phyloP scores from a whole-genome alignment of 345 rosid genomes.

The Moricandia arvensis region DNA sequence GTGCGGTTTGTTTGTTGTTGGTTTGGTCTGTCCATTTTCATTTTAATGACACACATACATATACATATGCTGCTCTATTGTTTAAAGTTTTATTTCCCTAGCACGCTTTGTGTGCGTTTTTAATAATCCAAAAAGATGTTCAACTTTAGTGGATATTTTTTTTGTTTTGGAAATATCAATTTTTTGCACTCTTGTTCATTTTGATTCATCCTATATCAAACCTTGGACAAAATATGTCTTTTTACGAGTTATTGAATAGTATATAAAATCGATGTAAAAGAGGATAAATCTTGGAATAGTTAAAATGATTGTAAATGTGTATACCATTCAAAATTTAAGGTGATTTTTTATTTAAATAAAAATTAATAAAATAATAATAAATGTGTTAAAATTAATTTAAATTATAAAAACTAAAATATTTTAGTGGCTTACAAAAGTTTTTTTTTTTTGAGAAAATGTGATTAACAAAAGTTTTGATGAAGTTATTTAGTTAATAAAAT shows the following conservation, averaged over 20 bases:
- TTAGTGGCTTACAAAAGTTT: too few relatives aligned
- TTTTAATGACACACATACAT: slow-evolving; percentile 16
- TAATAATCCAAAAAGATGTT: slow-evolving; percentile 20
- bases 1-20: slow-evolving; percentile 41
- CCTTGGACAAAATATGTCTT: slow-evolving; percentile 30
- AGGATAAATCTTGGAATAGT: background rate
- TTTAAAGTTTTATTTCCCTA: background rate
- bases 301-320: too few relatives aligned
- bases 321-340: too few relatives aligned
- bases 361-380: too few relatives aligned
- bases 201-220: slow-evolving; percentile 13
- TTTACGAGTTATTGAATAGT: background rate
- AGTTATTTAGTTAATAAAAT: too few relatives aligned
- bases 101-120: slow-evolving; percentile 34
- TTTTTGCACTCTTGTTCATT: background rate
- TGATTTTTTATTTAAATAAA: too few relatives aligned
- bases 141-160: slow-evolving; percentile 22
- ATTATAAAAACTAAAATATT: too few relatives aligned
- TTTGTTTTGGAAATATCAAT: background rate
- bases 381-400: too few relatives aligned
- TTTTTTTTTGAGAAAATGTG: too few relatives aligned
- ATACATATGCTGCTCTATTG: background rate
- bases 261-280: background rate
- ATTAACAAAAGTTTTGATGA: too few relatives aligned
- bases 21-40: slow-evolving; percentile 30